Evolutionary conservation across 352 stramenopile species (phyloP).

Genomic region (Phytophthora podocarpi): DNA sequence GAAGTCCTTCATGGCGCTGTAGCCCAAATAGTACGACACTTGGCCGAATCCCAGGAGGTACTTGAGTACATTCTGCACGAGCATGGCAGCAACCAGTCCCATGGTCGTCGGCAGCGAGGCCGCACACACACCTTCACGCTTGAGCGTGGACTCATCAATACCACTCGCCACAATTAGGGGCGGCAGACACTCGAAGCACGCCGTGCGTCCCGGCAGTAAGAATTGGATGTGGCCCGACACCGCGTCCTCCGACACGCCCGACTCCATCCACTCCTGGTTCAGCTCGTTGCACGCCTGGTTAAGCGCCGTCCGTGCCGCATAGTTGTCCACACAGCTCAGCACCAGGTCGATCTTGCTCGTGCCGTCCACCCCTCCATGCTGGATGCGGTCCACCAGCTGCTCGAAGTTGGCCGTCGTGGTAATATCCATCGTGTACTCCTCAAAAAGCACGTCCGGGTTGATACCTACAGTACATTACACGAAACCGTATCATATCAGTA

Average conservation of each 20-base stretch:
- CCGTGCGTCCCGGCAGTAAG: slow-evolving; percentile 81
- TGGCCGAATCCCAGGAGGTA: slow-evolving; percentile 86
- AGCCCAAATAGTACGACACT: slow-evolving; percentile 89
- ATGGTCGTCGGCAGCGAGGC: slow-evolving; percentile 91
- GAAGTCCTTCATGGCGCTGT: slow-evolving; percentile 89
- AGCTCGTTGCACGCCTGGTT: slow-evolving; percentile 91
- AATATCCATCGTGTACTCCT: slow-evolving; percentile 89
- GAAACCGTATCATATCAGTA: too few species aligned
- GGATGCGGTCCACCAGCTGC: slow-evolving; percentile 77
- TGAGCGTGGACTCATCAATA: slow-evolving; percentile 88
- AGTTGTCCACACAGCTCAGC: slow-evolving; percentile 92
- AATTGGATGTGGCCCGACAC: slow-evolving; percentile 92
- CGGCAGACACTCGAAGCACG: slow-evolving; percentile 90
- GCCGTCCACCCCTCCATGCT: slow-evolving; percentile 68
- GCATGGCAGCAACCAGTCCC: slow-evolving; percentile 83
- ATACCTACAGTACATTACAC: slow-evolving; percentile 54
- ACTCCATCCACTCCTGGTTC: slow-evolving; percentile 91
- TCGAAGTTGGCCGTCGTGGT: slow-evolving; percentile 87
- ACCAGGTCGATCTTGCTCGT: slow-evolving; percentile 76
- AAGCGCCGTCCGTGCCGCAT: slow-evolving; percentile 82
- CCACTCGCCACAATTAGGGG: slow-evolving; percentile 86
- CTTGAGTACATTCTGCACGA: slow-evolving; percentile 91
- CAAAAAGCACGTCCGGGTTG: slow-evolving; percentile 89
- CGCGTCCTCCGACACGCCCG: slow-evolving; percentile 89
- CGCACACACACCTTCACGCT: slow-evolving; percentile 88